Evolutionary conservation across 768 basidiomycete genomes (phyloP).

Genomic region (Amylocystis lapponica): DNA sequence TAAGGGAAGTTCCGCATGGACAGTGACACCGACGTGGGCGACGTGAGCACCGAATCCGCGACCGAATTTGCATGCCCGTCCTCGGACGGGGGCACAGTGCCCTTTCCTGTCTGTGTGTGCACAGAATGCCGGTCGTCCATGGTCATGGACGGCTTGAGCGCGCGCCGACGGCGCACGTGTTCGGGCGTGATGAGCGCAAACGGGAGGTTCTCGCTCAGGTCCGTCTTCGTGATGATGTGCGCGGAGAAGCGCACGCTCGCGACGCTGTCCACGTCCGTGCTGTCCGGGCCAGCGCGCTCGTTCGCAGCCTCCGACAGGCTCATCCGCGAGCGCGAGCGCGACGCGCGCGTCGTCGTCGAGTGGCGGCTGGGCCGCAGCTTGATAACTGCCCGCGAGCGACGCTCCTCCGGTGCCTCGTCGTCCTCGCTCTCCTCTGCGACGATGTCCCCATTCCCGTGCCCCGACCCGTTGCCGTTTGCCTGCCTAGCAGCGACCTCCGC

Average conservation of each 20-base stretch:
- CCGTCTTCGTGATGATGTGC: slow-evolving; percentile 53
- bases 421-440: slow-evolving; percentile 27
- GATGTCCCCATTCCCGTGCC: slow-evolving; percentile 10
- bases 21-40: slow-evolving; percentile 19
- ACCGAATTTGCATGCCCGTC: slow-evolving; percentile 34
- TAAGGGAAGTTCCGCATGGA: slow-evolving; percentile 30
- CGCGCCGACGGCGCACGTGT: slow-evolving; percentile 35
- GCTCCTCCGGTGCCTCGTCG: slow-evolving; percentile 40
- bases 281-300: slow-evolving; percentile 57
- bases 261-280: slow-evolving; percentile 59
- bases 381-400: slow-evolving; percentile 68
- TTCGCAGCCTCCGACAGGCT: slow-evolving; percentile 55
- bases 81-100: slow-evolving; percentile 35
- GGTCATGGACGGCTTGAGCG: slow-evolving; percentile 11
- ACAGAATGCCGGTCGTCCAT: slow-evolving; percentile 22
- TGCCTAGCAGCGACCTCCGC: neutral
- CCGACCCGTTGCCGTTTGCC: neutral
- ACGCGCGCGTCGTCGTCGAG: slow-evolving; percentile 33
- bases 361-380: slow-evolving; percentile 57
- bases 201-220: slow-evolving; percentile 56
- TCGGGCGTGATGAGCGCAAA: slow-evolving; percentile 82
- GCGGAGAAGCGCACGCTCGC: slow-evolving; percentile 78
- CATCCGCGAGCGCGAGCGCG: slow-evolving; percentile 70
- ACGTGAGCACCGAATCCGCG: slow-evolving; percentile 25
- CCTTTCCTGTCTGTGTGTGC: slow-evolving; percentile 25